These are phyloP conservation scores for Xylaria sp. DNA, from an alignment of 2,329 filamentous ascomycete species.

Conservation along the genomic window DNA sequence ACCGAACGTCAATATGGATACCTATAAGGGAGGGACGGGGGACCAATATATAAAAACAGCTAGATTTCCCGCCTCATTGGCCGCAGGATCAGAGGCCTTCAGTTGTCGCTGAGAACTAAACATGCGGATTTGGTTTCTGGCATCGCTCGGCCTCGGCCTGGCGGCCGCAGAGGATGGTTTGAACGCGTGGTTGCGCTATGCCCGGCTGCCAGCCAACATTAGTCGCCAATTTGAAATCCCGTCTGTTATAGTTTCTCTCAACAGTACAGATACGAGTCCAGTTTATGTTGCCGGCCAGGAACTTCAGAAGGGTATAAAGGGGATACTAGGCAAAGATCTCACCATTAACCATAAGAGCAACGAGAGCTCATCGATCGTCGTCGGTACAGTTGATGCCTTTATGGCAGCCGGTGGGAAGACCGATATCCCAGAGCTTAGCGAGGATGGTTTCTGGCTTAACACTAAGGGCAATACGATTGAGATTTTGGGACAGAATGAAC, in stretches of 20 bases:
- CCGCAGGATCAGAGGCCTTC: background rate
- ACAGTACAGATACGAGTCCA: conserved; percentile 63
- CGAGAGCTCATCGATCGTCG: conserved; percentile 53
- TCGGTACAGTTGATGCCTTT: conserved; percentile 61
- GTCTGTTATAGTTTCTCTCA: conserved; percentile 62
- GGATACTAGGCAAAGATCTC: conserved; percentile 64
- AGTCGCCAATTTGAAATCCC: conserved; percentile 56
- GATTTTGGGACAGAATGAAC: conserved; percentile 73
- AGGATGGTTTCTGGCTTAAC: conserved; percentile 71
- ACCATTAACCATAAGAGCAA: conserved; percentile 42
- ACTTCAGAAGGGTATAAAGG: conserved; percentile 64
- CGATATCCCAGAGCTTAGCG: conserved; percentile 54
- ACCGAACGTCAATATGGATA: conserved; percentile 1
- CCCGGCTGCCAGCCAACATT: conserved; percentile 55
- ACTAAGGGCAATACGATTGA: conserved; percentile 58
- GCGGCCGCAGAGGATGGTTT: conserved; percentile 68
- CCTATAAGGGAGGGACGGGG: background rate
- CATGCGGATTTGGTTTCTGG: conserved; percentile 47
- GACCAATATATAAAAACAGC: conserved; percentile 25
- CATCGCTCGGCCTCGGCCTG: conserved; percentile 47
- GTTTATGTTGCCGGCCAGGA: conserved; percentile 69
- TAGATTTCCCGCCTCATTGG: background rate
- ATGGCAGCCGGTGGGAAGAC: conserved; percentile 49
- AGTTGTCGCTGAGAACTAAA: conserved; percentile 9
- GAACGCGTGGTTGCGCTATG: conserved; percentile 72